These are phyloP conservation scores for Leccinellum rugosiceps DNA, from an alignment of 768 basidiomycete species.

Conservation along the genomic window DNA sequence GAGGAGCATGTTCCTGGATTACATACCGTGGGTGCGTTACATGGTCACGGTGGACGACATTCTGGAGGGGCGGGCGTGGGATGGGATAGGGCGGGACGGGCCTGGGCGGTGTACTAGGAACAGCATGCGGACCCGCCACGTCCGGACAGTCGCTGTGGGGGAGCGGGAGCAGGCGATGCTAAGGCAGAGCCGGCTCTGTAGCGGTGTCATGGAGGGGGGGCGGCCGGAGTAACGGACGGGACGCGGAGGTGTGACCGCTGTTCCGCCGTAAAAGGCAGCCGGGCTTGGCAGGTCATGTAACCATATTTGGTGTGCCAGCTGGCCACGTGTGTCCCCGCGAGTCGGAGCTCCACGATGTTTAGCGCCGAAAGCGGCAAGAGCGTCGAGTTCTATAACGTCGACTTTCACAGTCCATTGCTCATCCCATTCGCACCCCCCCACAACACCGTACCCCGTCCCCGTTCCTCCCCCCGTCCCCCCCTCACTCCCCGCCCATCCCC, in stretches of 20 bases:
- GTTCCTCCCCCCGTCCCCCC: too few species aligned
- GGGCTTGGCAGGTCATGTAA: conserved; percentile 20
- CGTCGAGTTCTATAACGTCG: conserved; percentile 30
- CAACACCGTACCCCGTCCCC: too few species aligned
- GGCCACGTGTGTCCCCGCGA: conserved; percentile 31
- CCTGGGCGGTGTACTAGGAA: conserved; percentile 55
- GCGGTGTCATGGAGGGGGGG: not conserved
- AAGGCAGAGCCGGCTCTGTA: conserved; percentile 18
- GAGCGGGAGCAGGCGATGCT: conserved; percentile 37
- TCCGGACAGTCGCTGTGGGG: conserved; percentile 41
- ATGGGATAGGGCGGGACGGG: conserved; percentile 23
- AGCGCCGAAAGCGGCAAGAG: conserved; percentile 22
- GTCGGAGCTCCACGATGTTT: conserved; percentile 28
- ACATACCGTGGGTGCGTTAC: conserved; percentile 61
- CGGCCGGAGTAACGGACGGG: not conserved
- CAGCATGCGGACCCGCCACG: conserved; percentile 45
- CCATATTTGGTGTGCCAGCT: conserved; percentile 15
- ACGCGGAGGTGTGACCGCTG: not conserved
- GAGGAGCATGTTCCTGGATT: conserved; percentile 56
- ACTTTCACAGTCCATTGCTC: conserved; percentile 19
- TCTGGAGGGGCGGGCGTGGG: conserved; percentile 31
- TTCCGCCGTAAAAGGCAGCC: not conserved
- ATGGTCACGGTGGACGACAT: conserved; percentile 68
- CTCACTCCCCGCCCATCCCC: not conserved
- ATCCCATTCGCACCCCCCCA: not conserved